A percentile compares a stretch with the other conserved stretches of the same genome.
phyloP scores from a whole-genome alignment of 306 rosid species.

The Dalbergia oliveri region DNA sequence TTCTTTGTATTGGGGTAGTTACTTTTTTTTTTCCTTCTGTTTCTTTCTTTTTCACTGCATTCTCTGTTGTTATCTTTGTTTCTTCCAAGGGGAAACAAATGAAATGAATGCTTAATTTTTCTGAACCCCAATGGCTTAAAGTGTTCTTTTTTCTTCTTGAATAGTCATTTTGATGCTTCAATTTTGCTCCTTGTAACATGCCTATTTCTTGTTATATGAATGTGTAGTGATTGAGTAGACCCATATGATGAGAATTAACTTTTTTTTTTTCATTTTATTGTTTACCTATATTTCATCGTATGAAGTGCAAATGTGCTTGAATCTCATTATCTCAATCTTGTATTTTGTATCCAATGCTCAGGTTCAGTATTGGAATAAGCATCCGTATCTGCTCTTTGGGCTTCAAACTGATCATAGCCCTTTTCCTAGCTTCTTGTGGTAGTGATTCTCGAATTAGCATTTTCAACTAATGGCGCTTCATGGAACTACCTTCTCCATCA shows the following conservation, averaged over 20 bases:
- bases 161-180: neutral
- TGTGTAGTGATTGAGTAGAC: neutral
- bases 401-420: neutral
- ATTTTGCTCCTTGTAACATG: neutral
- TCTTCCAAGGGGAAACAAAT: too few species aligned
- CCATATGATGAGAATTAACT: neutral
- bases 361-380: neutral
- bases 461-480: constrained; percentile 49
- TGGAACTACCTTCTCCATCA: constrained; percentile 49
- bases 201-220: neutral
- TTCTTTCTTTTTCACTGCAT: neutral
- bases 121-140: neutral
- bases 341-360: neutral
- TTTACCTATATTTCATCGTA: neutral
- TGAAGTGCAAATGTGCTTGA: neutral
- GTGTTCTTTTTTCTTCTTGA: neutral
- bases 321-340: neutral
- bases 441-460: constrained; percentile 18
- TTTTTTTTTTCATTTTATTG: neutral
- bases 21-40: neutral
- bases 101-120: neutral
- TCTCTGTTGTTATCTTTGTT: neutral
- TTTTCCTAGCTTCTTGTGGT: neutral
- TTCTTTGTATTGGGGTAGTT: neutral
- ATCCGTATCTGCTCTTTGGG: neutral